Evolutionary conservation across 345 rosid species (phyloP).

Genomic region (Hypericum androsaemum): DNA sequence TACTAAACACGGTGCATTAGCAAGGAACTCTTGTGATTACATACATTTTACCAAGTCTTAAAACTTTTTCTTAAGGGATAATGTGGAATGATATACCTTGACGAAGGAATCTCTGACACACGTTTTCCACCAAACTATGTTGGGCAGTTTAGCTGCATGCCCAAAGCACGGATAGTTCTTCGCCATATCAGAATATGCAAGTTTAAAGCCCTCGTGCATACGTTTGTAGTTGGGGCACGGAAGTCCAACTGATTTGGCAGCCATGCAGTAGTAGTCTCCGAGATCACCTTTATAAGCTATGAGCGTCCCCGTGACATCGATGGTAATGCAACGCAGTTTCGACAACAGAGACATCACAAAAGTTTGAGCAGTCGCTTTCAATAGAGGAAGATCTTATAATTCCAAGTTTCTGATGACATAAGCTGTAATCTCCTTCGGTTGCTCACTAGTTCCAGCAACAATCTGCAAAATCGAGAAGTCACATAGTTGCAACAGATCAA

Average conservation of each 20-base stretch:
- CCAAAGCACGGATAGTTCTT: slow-evolving; percentile 90
- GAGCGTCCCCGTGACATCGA: slow-evolving; percentile 97
- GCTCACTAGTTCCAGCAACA: too few relatives aligned
- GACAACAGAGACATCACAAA: slow-evolving; percentile 53
- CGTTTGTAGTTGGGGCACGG: slow-evolving; percentile 95
- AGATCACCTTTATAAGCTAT: slow-evolving; percentile 97
- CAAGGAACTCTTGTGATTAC: too few relatives aligned
- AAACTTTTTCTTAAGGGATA: too few relatives aligned
- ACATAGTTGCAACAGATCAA: too few relatives aligned
- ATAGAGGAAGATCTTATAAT: too few relatives aligned
- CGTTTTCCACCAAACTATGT: slow-evolving; percentile 85
- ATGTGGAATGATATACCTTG: slow-evolving; percentile 31
- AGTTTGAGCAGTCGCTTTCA: too few relatives aligned
- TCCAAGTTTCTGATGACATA: too few relatives aligned
- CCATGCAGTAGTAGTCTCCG: slow-evolving; percentile 99
- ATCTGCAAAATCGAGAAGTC: too few relatives aligned
- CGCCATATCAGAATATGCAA: slow-evolving; percentile 87
- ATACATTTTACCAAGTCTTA: too few relatives aligned
- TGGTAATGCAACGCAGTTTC: slow-evolving; percentile 65
- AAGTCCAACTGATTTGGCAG: slow-evolving; percentile 82
- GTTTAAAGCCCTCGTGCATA: slow-evolving; percentile 79
- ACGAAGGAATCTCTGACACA: slow-evolving; percentile 79
- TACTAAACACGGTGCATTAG: too few relatives aligned
- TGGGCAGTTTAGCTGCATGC: slow-evolving; percentile 69
- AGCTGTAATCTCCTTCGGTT: too few relatives aligned